Evolutionary conservation across 805 yeast genomes (phyloP).

Genomic region (Candida jianshihensis): DNA sequence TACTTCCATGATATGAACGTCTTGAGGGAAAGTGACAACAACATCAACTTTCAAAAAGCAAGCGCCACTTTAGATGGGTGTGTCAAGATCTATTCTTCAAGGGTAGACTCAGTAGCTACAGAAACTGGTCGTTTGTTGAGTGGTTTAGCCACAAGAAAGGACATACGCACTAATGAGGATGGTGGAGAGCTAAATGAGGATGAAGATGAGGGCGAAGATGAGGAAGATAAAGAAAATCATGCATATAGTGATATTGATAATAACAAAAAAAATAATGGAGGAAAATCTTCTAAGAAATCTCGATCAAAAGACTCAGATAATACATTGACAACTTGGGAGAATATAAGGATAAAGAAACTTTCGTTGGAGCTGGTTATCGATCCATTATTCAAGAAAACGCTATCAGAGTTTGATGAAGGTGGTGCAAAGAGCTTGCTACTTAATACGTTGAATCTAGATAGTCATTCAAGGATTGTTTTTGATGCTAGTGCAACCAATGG

Average conservation of each 20-base stretch:
- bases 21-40: conserved; percentile 64
- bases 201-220: conserved; percentile 17
- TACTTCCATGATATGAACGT: conserved; percentile 80
- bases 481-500: conserved; percentile 41
- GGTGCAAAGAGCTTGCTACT: conserved; percentile 67
- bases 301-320: conserved; percentile 29
- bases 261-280: conserved; percentile 24
- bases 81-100: conserved; percentile 82
- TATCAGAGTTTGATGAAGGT: conserved; percentile 77
- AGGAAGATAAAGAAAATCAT: conserved; percentile 18
- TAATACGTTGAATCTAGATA: conserved; percentile 52
- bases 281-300: conserved; percentile 13
- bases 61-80: conserved; percentile 91
- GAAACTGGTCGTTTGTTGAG: conserved; percentile 81
- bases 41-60: conserved; percentile 84
- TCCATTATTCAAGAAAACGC: conserved; percentile 67
- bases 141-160: conserved; percentile 52
- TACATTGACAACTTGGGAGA: conserved; percentile 44
- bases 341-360: conserved; percentile 44
- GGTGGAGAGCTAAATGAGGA: conserved; percentile 18
- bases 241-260: conserved; percentile 14
- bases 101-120: conserved; percentile 89
- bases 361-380: conserved; percentile 64
- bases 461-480: conserved; percentile 49
- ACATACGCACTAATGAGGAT: conserved; percentile 7